A percentile compares a stretch with the other conserved stretches of the same genome.
phyloP scores from a whole-genome alignment of 2,329 filamentous ascomycete genomes.

The Dendrostoma leiphaemia region DNA sequence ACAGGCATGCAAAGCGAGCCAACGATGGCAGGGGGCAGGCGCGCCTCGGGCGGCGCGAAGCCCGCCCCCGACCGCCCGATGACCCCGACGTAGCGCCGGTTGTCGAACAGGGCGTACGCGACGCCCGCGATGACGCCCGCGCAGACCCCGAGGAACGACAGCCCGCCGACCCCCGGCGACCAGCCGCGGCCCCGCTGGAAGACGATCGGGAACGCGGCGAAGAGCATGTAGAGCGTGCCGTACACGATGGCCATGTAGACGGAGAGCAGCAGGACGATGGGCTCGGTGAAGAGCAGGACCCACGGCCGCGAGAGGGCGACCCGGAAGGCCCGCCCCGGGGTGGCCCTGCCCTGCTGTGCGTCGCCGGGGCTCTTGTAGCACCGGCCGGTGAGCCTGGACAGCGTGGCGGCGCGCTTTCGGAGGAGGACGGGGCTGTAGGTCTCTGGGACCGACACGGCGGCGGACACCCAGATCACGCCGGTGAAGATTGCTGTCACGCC shows the following conservation, averaged over 20 bases:
- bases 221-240: conserved; percentile 53
- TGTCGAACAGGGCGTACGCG: conserved; percentile 49
- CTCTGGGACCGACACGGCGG: conserved; percentile 52
- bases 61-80: conserved; percentile 44
- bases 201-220: conserved; percentile 58
- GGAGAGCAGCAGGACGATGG: conserved; percentile 62
- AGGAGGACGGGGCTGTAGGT: conserved; percentile 60
- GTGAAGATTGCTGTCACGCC: conserved; percentile 62
- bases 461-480: conserved; percentile 56
- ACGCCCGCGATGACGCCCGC: conserved; percentile 62
- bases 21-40: conserved; percentile 59
- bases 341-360: conserved; percentile 38
- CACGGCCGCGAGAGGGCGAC: conserved; percentile 61
- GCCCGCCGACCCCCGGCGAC: conserved; percentile 55
- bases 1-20: conserved; percentile 43
- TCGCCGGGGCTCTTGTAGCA: conserved; percentile 52
- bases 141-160: conserved; percentile 63
- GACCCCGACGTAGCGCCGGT: conserved; percentile 48
- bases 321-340: conserved; percentile 48
- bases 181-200: conserved; percentile 58
- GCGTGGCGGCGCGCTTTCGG: conserved; percentile 46
- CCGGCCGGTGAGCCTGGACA: conserved; percentile 53
- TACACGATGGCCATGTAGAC: conserved; percentile 63
- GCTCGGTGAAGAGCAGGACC: conserved; percentile 64
- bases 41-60: conserved; percentile 60